Evolutionary conservation across 352 stramenopile species (phyloP).

Genomic region (Pythium brachiatum): DNA sequence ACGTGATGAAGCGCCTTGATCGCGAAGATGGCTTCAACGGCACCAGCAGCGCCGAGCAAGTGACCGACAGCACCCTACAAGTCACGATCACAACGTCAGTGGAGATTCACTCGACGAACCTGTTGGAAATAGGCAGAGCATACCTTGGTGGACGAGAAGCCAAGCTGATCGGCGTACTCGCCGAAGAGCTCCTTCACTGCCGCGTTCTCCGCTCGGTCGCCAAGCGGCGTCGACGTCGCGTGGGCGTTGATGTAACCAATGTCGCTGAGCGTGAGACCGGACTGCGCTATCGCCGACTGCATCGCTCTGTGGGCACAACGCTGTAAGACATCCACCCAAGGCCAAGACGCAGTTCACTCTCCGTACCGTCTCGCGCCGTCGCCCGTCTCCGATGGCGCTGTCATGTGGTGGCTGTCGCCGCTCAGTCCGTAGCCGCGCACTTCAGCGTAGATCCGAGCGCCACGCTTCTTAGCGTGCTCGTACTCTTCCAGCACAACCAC

Average conservation of each 20-base stretch:
- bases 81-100: background rate
- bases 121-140: background rate
- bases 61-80: slow-evolving; percentile 91
- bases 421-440: slow-evolving; percentile 94
- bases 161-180: slow-evolving; percentile 44
- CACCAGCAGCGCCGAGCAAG: slow-evolving; percentile 94
- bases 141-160: slow-evolving; percentile 84
- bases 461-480: slow-evolving; percentile 91
- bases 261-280: slow-evolving; percentile 67
- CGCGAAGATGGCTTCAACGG: slow-evolving; percentile 95
- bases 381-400: slow-evolving; percentile 58
- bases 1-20: slow-evolving; percentile 91
- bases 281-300: slow-evolving; percentile 83
- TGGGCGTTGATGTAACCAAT: slow-evolving; percentile 99
- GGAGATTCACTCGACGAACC: background rate
- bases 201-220: slow-evolving; percentile 93
- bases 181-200: slow-evolving; percentile 90
- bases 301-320: slow-evolving; percentile 73
- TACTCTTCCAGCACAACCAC: slow-evolving; percentile 80
- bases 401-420: slow-evolving; percentile 96
- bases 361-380: slow-evolving; percentile 53
- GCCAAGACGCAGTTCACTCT: background rate
- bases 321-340: background rate
- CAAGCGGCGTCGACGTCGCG: slow-evolving; percentile 96
- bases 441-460: slow-evolving; percentile 94